Conservation (phyloP, 371 early-diverging fungal genomes). For the Funneliformis caledonium region DNA sequence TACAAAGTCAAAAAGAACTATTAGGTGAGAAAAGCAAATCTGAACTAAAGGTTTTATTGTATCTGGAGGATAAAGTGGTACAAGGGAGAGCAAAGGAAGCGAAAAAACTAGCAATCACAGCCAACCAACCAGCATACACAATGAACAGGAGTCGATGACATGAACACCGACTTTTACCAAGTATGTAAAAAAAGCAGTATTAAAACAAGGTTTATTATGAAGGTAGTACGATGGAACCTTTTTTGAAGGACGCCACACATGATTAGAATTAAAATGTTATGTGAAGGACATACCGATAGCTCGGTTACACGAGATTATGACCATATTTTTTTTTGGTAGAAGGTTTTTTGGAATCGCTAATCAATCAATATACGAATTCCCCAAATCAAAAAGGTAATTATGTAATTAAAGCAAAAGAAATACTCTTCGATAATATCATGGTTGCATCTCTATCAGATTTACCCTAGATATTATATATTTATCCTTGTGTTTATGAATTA, state of each 20-base stretch:
- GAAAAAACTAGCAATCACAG: background rate
- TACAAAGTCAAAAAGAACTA: conserved; percentile 1
- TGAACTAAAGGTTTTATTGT: conserved; percentile 5
- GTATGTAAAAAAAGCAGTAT: background rate
- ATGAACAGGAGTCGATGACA: background rate
- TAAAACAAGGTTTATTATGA: background rate
- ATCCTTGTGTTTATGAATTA: no score
- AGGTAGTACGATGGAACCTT: background rate
- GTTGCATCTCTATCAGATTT: no score
- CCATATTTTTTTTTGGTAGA: no score
- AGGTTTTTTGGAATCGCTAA: no score
- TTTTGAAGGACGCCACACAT: background rate
- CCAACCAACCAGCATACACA: conserved; percentile 17
- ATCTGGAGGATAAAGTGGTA: conserved; percentile 12
- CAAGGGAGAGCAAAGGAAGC: background rate
- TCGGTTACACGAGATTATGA: no score
- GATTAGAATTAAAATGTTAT: background rate
- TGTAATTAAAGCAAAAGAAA: no score
- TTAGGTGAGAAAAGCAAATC: conserved; percentile 19
- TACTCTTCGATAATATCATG: no score
- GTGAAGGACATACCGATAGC: no score
- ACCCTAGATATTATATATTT: no score
- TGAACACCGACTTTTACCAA: background rate
- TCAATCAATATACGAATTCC: no score
- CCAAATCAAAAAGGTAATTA: no score